Evolutionary conservation across 2,329 filamentous ascomycete species (phyloP).

Genomic region (Gaeumannomyces sp.): DNA sequence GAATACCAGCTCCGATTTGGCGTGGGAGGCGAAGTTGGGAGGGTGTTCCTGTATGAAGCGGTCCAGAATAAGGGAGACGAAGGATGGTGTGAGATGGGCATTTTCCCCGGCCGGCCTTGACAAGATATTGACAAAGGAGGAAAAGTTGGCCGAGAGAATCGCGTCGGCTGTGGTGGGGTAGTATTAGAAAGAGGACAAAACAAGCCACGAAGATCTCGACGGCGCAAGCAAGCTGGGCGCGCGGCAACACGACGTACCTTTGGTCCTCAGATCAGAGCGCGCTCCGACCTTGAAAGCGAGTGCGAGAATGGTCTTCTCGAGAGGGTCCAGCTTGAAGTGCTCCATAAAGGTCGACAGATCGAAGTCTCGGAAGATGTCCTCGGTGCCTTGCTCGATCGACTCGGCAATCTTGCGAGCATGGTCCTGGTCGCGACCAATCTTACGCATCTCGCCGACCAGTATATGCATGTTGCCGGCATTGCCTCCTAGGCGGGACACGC

Average conservation of each 20-base stretch:
- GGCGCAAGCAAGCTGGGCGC: slow-evolving; percentile 8
- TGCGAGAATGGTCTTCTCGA: slow-evolving; percentile 82
- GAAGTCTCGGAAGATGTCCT: slow-evolving; percentile 92
- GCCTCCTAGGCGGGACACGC: slow-evolving; percentile 64
- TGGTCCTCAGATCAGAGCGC: slow-evolving; percentile 76
- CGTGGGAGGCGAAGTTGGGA: slow-evolving; percentile 73
- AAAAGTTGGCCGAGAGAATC: slow-evolving; percentile 76
- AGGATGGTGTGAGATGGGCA: slow-evolving; percentile 59
- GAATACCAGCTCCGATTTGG: slow-evolving; percentile 61
- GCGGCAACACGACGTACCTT: slow-evolving; percentile 56
- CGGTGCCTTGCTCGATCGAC: slow-evolving; percentile 81
- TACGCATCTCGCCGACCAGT: slow-evolving; percentile 76
- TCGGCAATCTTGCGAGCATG: slow-evolving; percentile 90
- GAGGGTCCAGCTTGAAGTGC: slow-evolving; percentile 86
- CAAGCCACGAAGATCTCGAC: slow-evolving; percentile 9
- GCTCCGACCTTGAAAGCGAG: slow-evolving; percentile 81
- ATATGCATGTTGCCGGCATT: slow-evolving; percentile 79
- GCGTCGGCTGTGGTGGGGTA: slow-evolving; percentile 62
- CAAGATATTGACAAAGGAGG: slow-evolving; percentile 70
- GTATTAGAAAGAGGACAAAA: neutral
- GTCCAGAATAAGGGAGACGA: slow-evolving; percentile 76
- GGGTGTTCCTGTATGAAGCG: slow-evolving; percentile 83
- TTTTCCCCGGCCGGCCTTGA: slow-evolving; percentile 59
- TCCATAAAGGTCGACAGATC: slow-evolving; percentile 94
- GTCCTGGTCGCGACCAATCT: slow-evolving; percentile 71